These are phyloP conservation scores for Huntiella decipiens DNA, from an alignment of 2,329 filamentous ascomycete species.

Conservation along the genomic window DNA sequence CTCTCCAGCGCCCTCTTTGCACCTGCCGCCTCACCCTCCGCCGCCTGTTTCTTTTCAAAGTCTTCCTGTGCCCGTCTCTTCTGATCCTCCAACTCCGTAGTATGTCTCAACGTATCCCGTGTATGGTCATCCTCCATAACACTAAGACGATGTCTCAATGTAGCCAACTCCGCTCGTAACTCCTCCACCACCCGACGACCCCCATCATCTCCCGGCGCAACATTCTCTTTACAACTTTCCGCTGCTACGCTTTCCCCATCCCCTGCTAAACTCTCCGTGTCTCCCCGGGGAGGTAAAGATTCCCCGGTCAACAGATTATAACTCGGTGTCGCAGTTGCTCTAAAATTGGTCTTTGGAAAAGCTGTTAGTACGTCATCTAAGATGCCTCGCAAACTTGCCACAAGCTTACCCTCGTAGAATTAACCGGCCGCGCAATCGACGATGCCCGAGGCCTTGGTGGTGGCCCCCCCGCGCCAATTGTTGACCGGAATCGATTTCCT, in stretches of 20 bases:
- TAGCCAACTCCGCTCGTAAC: slow-evolving; percentile 74
- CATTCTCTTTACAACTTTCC: slow-evolving; percentile 41
- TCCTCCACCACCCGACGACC: slow-evolving; percentile 47
- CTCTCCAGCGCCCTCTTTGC: slow-evolving; percentile 30
- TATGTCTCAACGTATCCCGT: slow-evolving; percentile 56
- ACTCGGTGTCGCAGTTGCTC: slow-evolving; percentile 20
- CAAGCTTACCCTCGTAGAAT: not conserved
- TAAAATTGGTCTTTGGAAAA: slow-evolving; percentile 4
- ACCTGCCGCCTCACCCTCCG: slow-evolving; percentile 35
- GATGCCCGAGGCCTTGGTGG: slow-evolving; percentile 6
- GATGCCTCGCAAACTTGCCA: not conserved
- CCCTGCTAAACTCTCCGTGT: slow-evolving; percentile 23
- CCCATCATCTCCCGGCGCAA: slow-evolving; percentile 38
- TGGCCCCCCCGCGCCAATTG: slow-evolving; percentile 6
- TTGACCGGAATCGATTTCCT: slow-evolving; percentile 6
- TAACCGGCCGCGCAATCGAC: slow-evolving; percentile 1
- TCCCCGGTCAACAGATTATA: slow-evolving; percentile 41
- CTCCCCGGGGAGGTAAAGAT: slow-evolving; percentile 14
- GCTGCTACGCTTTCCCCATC: slow-evolving; percentile 29
- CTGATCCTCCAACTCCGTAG: slow-evolving; percentile 65
- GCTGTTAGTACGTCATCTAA: not conserved
- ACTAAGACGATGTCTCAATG: slow-evolving; percentile 71
- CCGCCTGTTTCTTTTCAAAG: slow-evolving; percentile 45
- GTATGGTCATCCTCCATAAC: slow-evolving; percentile 78
- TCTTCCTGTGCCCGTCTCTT: slow-evolving; percentile 71